Conservation (phyloP, 2,329 filamentous ascomycete genomes). For the Botryotinia narcissicola region DNA sequence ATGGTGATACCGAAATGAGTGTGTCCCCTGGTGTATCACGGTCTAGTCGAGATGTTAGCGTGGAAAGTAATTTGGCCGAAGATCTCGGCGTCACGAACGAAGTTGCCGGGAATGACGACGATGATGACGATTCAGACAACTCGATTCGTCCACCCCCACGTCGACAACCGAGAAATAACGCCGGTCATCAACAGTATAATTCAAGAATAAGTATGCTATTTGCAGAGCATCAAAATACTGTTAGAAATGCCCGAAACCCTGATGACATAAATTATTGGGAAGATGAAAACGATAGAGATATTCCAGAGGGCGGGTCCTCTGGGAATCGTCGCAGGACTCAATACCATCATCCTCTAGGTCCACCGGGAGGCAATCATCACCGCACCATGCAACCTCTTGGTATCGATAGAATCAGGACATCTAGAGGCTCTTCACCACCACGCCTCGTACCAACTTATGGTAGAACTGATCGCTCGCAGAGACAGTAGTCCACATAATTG, state of each 20-base stretch:
- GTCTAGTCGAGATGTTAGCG: constrained; percentile 20
- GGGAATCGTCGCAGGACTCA: constrained; percentile 14
- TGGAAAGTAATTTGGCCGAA: constrained; percentile 20
- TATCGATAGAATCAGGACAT: constrained; percentile 30
- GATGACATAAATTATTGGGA: constrained; percentile 15
- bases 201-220: constrained; percentile 37
- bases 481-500: constrained; percentile 26
- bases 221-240: constrained; percentile 34
- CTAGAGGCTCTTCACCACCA: constrained; percentile 32
- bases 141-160: constrained; percentile 32
- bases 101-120: constrained; percentile 32
- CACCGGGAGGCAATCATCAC: constrained; percentile 17
- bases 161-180: constrained; percentile 26
- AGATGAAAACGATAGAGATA: constrained; percentile 2
- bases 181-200: constrained; percentile 31
- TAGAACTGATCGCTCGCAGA: constrained; percentile 26
- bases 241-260: constrained; percentile 12
- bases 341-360: neutral
- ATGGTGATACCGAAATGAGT: constrained; percentile 41
- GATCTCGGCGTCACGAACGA: constrained; percentile 32
- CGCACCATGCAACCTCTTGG: constrained; percentile 24
- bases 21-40: constrained; percentile 29
- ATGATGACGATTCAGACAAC: constrained; percentile 33
- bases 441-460: constrained; percentile 30
- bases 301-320: constrained; percentile 13